Evolutionary conservation across 1,139 yeast species (phyloP), one percentile per base, ranked within the genome.

Genomic region (Zygosaccharomyces pseudobailii): DNA sequence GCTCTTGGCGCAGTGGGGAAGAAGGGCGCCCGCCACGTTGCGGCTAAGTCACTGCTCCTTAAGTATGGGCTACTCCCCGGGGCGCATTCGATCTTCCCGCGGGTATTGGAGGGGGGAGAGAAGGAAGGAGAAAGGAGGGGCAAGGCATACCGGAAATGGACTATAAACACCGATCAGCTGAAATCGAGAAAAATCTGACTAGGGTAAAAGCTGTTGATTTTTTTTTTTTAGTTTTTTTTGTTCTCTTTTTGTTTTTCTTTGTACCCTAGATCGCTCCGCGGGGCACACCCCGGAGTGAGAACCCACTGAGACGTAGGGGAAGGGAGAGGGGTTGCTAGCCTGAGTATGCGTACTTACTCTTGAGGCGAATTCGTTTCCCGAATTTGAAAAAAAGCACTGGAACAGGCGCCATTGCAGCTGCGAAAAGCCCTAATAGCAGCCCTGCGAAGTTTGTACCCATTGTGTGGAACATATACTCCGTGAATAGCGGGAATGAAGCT

Each of bases 391-490:
- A 82, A 30, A 78, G 60, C 55, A 80, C 77, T 0, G 94, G 92
- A 46, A 83, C 81, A 1, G 86, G 84, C 45, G 82, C 72, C 78
- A 85, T 72, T 2, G 72, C 69, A 7, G 75, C 65, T 0, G 86
- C 83, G 52, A 89, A 68, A 54, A 84, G 73, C 8, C 95, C 96
- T 36, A 89, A 67, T 49, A 89, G 69, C 17, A 90, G 74, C 46
- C 88, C 84, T 4, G 95, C 95, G 92, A 94, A 89, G 62, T 85
- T 81, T 42, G 80, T 78, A 30, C 88, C 84, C 79, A 89, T 75
- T 55, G 75, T 76, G 13, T 72, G 67, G 68, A 88, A 87, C 96
- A 89, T 81, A 63, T 75, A 84, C 24, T 74, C 70, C 3, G 83
- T 78, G 58, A 90, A 90, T 50, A 90, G 72, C 32, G 97, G 97